Evolutionary conservation across 352 stramenopile genomes (phyloP), one percentile per base, ranked within the genome.

Genomic region (Phytopythium sindhum): DNA sequence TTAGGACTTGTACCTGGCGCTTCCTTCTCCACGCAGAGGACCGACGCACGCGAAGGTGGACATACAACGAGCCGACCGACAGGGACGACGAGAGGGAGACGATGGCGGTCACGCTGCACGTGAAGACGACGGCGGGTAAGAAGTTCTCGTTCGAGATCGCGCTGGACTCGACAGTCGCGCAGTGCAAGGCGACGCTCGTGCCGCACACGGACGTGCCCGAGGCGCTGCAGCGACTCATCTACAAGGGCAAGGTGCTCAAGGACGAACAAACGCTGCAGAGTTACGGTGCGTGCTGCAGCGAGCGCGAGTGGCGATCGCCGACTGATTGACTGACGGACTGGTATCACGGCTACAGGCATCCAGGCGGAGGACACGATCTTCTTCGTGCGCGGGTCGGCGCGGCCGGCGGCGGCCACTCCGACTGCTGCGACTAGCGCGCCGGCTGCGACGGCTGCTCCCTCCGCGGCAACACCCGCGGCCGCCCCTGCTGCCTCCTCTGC

Each of bases 181-280:
- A 85, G 52, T 91, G 89, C 71, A 97, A 97, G 69, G 65, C 85
- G 55, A 73, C 73, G 57, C 89, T 97, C 33, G 82, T 85, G 60
- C 67, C 65, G 8, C 64, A 70, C 56, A 93, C 88, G 29, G 79
- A 90, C 42, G 87, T 96, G 19, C 71, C 86, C 0, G 73, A 75
- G n/a, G 63, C 75, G 51, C 84, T 92, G 60, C 89, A 97, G 71
- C 85, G 89, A 6, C 80, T 97, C 59, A 96, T 97, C 60, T 90
- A 89, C 74, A 94, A 95, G 69, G 90, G 90, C 58, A 97, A 96
- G 69, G 85, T 97, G 60, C 83, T 97, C 59, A 94, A 97, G 68
- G 89, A 97, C 68, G 89, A 96, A 17, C 71, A 82, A 45, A 95
- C 87, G 24, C 77, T 96, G 53, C 72, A 75, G 23, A 90, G 83